Evolutionary conservation across 495 filamentous ascomycete genomes (phyloP).

Genomic region (Trichocladium uniseriatum): DNA sequence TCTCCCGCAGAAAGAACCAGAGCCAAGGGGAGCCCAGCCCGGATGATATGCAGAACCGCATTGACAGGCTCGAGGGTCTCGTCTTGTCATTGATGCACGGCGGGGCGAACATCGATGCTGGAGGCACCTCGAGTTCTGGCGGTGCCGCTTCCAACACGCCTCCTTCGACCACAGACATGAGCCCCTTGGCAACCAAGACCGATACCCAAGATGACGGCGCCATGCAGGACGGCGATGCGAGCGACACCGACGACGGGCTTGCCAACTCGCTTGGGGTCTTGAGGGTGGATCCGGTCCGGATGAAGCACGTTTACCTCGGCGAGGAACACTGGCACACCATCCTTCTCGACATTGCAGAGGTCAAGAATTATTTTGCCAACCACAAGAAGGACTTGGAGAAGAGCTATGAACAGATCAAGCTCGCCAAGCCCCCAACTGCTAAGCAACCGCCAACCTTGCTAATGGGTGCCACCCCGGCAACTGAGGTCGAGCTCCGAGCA

Average conservation of each 20-base stretch:
- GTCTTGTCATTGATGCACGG: constrained; percentile 95
- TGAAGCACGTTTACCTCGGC: constrained; percentile 76
- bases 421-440: constrained; percentile 48
- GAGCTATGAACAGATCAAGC: constrained; percentile 55
- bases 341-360: constrained; percentile 82
- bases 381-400: constrained; percentile 50
- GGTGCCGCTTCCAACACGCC: constrained; percentile 55
- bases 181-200: constrained; percentile 48
- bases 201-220: constrained; percentile 46
- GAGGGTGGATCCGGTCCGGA: constrained; percentile 72
- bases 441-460: constrained; percentile 60
- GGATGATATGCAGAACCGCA: constrained; percentile 98
- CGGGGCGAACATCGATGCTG: constrained; percentile 46
- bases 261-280: constrained; percentile 79
- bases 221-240: constrained; percentile 49
- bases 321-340: constrained; percentile 87
- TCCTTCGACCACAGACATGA: constrained; percentile 53
- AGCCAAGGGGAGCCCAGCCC: constrained; percentile 54
- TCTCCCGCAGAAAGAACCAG: constrained; percentile 67
- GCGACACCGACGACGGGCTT: constrained; percentile 74
- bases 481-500: constrained; percentile 64
- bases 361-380: constrained; percentile 71
- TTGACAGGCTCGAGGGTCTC: constrained; percentile 90
- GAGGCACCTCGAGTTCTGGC: constrained; percentile 40
- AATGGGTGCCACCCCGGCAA: constrained; percentile 60